phyloP scores from a whole-genome alignment of 192 early-diverging fungal genomes.

The Umbelopsis isabellina region DNA sequence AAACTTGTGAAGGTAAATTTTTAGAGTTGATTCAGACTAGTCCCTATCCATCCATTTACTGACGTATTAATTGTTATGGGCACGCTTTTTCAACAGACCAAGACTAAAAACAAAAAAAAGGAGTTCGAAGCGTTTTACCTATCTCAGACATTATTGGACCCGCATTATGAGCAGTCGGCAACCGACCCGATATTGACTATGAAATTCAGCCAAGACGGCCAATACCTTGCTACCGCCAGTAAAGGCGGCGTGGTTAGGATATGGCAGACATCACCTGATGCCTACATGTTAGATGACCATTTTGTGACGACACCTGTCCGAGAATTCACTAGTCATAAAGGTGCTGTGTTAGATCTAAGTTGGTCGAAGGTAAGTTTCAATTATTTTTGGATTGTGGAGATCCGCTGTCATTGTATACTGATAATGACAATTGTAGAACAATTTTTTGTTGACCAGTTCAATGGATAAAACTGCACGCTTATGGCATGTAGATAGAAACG shows the following conservation, averaged over 20 bases:
- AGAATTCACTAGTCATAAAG: slow-evolving; percentile 24
- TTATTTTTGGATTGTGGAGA: slow-evolving; percentile 4
- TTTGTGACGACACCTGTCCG: slow-evolving; percentile 19
- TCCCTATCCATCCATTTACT: background rate
- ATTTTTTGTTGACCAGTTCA: slow-evolving; percentile 79
- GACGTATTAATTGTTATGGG: background rate
- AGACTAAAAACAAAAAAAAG: slow-evolving; percentile 17
- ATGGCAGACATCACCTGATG: slow-evolving; percentile 13
- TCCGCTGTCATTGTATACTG: too few species aligned
- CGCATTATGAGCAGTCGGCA: background rate
- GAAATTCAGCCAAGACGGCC: slow-evolving; percentile 11
- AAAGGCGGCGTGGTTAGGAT: slow-evolving; percentile 4
- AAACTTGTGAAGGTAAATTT: slow-evolving; percentile 8
- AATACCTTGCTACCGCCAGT: slow-evolving; percentile 2
- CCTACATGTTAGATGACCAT: background rate
- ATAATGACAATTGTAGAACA: slow-evolving; percentile 53
- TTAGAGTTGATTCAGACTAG: background rate
- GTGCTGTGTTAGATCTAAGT: slow-evolving; percentile 48
- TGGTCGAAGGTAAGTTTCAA: slow-evolving; percentile 59
- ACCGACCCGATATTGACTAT: background rate
- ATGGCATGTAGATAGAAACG: slow-evolving; percentile 75
- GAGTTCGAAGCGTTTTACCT: slow-evolving; percentile 8
- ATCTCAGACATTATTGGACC: background rate
- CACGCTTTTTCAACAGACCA: background rate
- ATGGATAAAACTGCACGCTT: slow-evolving; percentile 82